Percentiles rank a stretch among this genome's conserved stretches.
Conservation (phyloP, 2,329 filamentous ascomycete species). For the Fusarium sp. region DNA sequence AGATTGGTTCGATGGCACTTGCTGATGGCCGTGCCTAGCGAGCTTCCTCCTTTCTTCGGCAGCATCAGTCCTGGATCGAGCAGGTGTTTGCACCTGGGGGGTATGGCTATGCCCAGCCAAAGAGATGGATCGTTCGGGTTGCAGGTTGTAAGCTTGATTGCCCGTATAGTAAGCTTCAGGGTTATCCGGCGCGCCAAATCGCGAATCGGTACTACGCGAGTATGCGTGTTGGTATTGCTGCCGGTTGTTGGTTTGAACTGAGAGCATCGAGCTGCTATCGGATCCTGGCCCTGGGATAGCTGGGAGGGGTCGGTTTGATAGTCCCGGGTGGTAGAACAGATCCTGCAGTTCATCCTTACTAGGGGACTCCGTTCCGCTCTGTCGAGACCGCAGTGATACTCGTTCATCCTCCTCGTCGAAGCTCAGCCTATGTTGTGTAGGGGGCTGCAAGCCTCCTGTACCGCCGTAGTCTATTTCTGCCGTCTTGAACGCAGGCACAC, state of each 20-base stretch:
- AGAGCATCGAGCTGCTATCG: conserved; percentile 66
- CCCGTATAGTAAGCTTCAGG: conserved; percentile 62
- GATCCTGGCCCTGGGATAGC: conserved; percentile 69
- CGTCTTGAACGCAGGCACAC: conserved; percentile 58
- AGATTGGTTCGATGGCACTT: conserved; percentile 57
- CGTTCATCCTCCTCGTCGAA: conserved; percentile 93
- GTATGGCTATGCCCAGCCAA: conserved; percentile 83
- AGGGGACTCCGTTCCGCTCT: conserved; percentile 72
- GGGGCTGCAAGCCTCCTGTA: conserved; percentile 87
- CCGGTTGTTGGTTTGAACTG: conserved; percentile 52
- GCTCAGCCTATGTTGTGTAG: conserved; percentile 77
- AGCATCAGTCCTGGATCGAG: conserved; percentile 92
- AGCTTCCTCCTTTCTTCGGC: conserved; percentile 72
- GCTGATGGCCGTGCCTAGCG: conserved; percentile 60
- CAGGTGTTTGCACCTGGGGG: conserved; percentile 81
- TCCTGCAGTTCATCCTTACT: conserved; percentile 81
- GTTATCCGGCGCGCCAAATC: conserved; percentile 50
- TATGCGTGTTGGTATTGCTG: conserved; percentile 60
- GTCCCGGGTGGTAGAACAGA: conserved; percentile 92
- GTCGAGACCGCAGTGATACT: conserved; percentile 64
- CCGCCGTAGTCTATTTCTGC: conserved; percentile 87
- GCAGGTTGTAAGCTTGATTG: conserved; percentile 49
- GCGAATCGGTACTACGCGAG: conserved; percentile 59
- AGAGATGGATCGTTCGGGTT: conserved; percentile 79
- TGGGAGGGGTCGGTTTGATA: conserved; percentile 71